Base-by-base conservation (phyloP, 768 basidiomycete genomes). In the Galerina sulciceps region DNA sequence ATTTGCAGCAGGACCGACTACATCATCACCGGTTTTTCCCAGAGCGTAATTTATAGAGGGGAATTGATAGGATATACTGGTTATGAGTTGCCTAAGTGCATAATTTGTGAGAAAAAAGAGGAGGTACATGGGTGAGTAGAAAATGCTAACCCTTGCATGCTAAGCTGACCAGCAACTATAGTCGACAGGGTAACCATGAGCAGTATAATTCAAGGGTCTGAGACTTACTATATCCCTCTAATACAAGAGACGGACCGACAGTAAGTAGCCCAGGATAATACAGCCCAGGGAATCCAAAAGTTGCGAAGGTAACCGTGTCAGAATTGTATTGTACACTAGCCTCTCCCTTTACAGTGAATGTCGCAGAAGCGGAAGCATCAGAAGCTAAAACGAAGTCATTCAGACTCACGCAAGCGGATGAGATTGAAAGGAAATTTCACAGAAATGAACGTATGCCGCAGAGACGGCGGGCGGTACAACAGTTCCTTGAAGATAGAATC, bases 261-360 rank as follows among this genome's bases (percentile, higher is more conserved):
- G 68, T 69, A 20, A 69, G 46, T 4, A 69, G 55, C 10, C 68
- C 68, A 4, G 68, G 68, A 60, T 66, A 66, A 40, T 66, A 69
- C 2, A 69, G 57, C 10, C 67, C 67, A 10, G 67, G 67, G 55
- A 69, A 69, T 15, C 67, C 67, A 46, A 65, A 65, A n/a, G 57
- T 53, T 4, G 57, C 60, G 17, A 69, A 57, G 15, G 59, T 51
- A 31, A 58, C 41, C 0, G 20, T 46, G 6, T 53, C 37, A 15
- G 60, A 62, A 57, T 62, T 51, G 45, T 57, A 69, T 5, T 40
- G 34, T 11, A 59, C 53, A 3, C 47, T 37, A 1, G 68, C 68
- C 20, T 56, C 38, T 6, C 66, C 68, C 6, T 45, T 60, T 22
- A 69, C 17, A 13, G 57, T 63, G 55, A 69, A 65, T 41, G 54